Conservation (phyloP, 2,329 filamentous ascomycete species). For the Aspergillus costaricaensis region DNA sequence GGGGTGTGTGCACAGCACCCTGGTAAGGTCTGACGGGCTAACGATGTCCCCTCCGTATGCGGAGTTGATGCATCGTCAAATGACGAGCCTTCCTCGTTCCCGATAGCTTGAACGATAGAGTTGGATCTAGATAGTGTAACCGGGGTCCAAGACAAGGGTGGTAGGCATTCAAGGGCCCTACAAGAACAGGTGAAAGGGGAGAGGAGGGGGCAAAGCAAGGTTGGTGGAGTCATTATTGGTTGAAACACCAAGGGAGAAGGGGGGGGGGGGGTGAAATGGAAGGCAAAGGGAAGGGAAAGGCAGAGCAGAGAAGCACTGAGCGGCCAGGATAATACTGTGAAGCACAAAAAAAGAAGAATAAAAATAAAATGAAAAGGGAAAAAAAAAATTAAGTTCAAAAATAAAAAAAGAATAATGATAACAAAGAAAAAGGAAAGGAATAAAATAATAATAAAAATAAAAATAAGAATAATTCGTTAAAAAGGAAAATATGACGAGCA, state of each 20-base stretch:
- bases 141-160: constrained; percentile 19
- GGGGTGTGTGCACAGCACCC: constrained; percentile 7
- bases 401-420: constrained; percentile 1
- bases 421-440: background rate
- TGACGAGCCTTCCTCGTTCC: constrained; percentile 20
- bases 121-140: constrained; percentile 24
- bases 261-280: too few species aligned
- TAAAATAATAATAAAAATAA: too few species aligned
- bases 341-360: background rate
- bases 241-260: constrained; percentile 7
- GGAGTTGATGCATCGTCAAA: constrained; percentile 18
- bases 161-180: constrained; percentile 10
- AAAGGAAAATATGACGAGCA: background rate
- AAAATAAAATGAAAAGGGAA: too few species aligned
- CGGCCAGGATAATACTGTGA: too few species aligned
- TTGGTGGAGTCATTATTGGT: constrained; percentile 19
- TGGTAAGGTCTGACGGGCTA: constrained; percentile 12
- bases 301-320: background rate
- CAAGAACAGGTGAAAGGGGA: constrained; percentile 2
- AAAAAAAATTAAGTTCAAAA: background rate
- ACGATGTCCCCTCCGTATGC: constrained; percentile 8
- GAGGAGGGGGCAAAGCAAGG: constrained; percentile 16
- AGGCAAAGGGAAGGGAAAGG: background rate
- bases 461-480: background rate
- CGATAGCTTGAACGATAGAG: constrained; percentile 27